Base-by-base conservation (phyloP, 2,329 filamentous ascomycete genomes). In the Cyanodermella asteris region DNA sequence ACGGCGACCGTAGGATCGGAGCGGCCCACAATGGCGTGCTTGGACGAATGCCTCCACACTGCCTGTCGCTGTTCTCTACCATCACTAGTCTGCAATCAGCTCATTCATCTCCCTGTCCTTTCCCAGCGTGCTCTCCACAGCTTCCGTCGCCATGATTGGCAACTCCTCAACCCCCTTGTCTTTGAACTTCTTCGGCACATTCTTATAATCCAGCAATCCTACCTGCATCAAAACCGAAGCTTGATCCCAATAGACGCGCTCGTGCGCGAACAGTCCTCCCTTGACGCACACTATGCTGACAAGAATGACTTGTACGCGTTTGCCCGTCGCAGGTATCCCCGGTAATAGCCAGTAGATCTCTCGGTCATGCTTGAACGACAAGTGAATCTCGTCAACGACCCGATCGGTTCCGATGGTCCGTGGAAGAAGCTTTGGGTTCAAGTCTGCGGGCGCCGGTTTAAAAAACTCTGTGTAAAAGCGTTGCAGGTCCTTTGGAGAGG, bases 201-300 rank as follows among this genome's bases (percentile, higher is more conserved):
- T 36, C 28, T 62, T 59, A 10, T 60, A 54, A 42, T 66, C 60
- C 25, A 69, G 29, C 31, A 69, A 36, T 0, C 63, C 63, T 0
- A 64, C 46, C 36, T 68, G 63, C 24, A 67, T 56, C n/a, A 69
- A 38, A 7, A 68, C 61, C 23, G 51, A 58, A 10, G 63, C 63
- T 35, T 68, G 63, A 35, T 68, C 63, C 63, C 63, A 69, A 37
- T 69, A 66, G 3, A 65, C 41, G 24, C 64, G 52, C 38, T 68
- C 63, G 7, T 53, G 56, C 40, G 54, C 60, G 8, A 67, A 40
- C 33, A 54, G 58, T 0, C 56, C 59, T 0, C 11, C 22, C 9
- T 57, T 44, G 26, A 68, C 45, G 13, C 53, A 53, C 3, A 67
- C 60, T 6, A 69, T 57, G 26, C 51, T 59, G 2, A 69, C 56